Evolutionary conservation across 108 stramenopile genomes (phyloP).

Genomic region (Aurantiochytrium sp.): DNA sequence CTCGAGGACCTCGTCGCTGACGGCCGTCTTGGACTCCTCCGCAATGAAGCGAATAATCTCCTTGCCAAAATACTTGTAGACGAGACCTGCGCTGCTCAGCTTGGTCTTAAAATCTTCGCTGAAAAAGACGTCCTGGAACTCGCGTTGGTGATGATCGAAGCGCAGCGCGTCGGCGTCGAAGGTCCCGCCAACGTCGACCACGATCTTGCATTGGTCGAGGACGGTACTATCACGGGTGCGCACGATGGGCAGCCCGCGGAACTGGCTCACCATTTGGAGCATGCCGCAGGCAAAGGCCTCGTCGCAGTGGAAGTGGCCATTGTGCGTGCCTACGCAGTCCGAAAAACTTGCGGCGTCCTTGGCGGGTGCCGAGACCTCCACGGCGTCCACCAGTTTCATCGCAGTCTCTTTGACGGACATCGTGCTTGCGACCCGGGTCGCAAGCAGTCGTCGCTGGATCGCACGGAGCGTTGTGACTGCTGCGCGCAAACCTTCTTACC

Average conservation of each 20-base stretch:
- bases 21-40: neutral
- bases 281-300: conserved; percentile 53
- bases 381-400: neutral
- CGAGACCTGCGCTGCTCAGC: conserved; percentile 80
- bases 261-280: conserved; percentile 40
- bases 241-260: conserved; percentile 38
- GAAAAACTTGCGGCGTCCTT: neutral
- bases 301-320: conserved; percentile 53
- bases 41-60: conserved; percentile 59
- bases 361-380: neutral
- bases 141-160: conserved; percentile 97
- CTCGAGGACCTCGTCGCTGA: conserved; percentile 19
- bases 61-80: conserved; percentile 92
- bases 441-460: no score
- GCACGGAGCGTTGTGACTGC: no score
- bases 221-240: conserved; percentile 71
- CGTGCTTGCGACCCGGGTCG: no score
- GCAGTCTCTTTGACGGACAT: neutral
- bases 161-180: conserved; percentile 72
- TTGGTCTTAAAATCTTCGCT: conserved; percentile 52
- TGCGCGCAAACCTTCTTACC: no score
- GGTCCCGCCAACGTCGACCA: conserved; percentile 90
- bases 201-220: conserved; percentile 72
- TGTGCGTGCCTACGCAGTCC: conserved; percentile 36
- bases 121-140: conserved; percentile 70